Evolutionary conservation across 1,139 yeast genomes (phyloP).

Genomic region (Yamadazyma mexicana): DNA sequence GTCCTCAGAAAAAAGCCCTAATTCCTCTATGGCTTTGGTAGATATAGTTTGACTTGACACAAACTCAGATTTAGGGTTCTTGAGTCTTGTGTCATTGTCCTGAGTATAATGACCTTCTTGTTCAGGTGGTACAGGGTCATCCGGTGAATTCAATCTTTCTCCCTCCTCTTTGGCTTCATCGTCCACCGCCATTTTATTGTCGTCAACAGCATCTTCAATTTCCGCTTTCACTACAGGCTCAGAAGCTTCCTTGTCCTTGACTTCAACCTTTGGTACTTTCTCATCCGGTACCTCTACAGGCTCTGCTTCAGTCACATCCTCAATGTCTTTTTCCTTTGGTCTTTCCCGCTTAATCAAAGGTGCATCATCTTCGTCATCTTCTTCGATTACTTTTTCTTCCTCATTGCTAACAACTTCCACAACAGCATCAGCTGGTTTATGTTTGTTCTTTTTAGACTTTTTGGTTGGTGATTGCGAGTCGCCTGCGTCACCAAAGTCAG

Average conservation of each 20-base stretch:
- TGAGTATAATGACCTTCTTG: conserved; percentile 49
- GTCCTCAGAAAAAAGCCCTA: conserved; percentile 68
- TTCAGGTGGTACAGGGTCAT: conserved; percentile 43
- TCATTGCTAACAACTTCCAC: conserved; percentile 9
- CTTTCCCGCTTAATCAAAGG: conserved; percentile 9
- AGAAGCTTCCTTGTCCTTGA: conserved; percentile 7
- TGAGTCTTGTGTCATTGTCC: conserved; percentile 58
- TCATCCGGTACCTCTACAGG: conserved; percentile 10
- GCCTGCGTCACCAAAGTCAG: conserved; percentile 8
- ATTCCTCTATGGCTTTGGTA: conserved; percentile 57
- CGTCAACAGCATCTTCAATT: conserved; percentile 5
- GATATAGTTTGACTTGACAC: conserved; percentile 75
- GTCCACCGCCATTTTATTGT: too few relatives aligned
- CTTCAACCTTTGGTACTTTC: too few relatives aligned
- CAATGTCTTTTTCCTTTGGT: conserved; percentile 6
- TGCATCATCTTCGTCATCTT: conserved; percentile 15
- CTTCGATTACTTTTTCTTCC: conserved; percentile 15
- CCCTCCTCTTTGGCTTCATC: conserved; percentile 5
- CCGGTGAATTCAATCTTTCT: conserved; percentile 23
- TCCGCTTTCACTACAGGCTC: conserved; percentile 2
- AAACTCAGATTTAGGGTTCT: conserved; percentile 78
- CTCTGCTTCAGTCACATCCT: conserved; percentile 10
- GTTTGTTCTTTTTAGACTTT: conserved; percentile 11
- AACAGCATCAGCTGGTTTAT: conserved; percentile 13
- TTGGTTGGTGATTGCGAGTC: conserved; percentile 1